Base-by-base conservation (phyloP, 129 eudicot species). In the Apium graveolens region DNA sequence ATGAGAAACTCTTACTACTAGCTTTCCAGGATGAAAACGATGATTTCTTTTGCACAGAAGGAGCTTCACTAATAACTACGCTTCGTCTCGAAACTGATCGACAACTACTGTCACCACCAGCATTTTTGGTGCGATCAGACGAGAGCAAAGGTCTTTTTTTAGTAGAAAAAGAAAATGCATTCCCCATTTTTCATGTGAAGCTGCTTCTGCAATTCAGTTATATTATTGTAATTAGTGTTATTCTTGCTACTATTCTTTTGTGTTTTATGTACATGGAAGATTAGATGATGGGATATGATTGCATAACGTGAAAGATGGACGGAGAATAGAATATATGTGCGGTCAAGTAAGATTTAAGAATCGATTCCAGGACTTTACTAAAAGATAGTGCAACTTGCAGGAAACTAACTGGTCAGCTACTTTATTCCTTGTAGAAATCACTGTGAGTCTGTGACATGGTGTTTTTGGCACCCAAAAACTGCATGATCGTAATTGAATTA, bases 141-240 rank as follows among this genome's bases (percentile, higher is more conserved):
- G 76, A 72, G 27, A 20, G 18, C 51, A 16, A 24, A 42, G 53
- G 53, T 20, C 1, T n/a, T 53, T 7, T 44, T 70, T 24, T 70
- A 41, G 48, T 24, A 21, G 32, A 38, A 7, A 0, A 37, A 48
- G 65, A 46, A n/a, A 75, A 32, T 29, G 34, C 42, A 75, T 48
- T 75, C 78, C 78, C 66, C 78, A 75, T 75, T 39, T 18, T 26
- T 72, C 34, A 72, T 72, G 14, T 72, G 17, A 34, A 0, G n/a
- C 32, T 70, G 27, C 46, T n/a, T 41, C 49, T 71, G n/a, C 74
- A 37, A 34, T n/a, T 41, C 31, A 42, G 37, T 12, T 42, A 31
- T 31, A 11, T 14, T 65, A 10, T 35, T 57, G n/a, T n/a, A n/a
- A n/a, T n/a, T n/a, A n/a, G n/a, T 60, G 16, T 26, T 60, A 11